phyloP scores from a whole-genome alignment of 495 filamentous ascomycete species.

The Elasticomyces elasticus region DNA sequence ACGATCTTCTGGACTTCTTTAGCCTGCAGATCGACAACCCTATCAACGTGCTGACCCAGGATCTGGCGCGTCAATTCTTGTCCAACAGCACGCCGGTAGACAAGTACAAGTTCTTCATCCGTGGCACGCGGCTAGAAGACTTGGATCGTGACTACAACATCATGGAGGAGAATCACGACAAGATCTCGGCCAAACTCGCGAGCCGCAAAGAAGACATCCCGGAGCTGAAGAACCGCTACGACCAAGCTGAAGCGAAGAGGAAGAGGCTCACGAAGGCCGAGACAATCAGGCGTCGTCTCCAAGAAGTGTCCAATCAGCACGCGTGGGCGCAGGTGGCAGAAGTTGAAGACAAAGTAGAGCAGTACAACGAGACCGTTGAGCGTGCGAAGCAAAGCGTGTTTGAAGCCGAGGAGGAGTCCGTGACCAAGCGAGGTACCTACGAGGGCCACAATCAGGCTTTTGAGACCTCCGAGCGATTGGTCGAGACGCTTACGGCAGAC shows the following conservation, averaged over 20 bases:
- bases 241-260: conserved; percentile 37
- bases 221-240: conserved; percentile 33
- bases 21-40: conserved; percentile 94
- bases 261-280: conserved; percentile 38
- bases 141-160: conserved; percentile 84
- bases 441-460: conserved; percentile 37
- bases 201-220: conserved; percentile 41
- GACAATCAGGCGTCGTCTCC: conserved; percentile 21
- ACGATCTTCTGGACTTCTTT: conserved; percentile 86
- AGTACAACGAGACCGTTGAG: conserved; percentile 35
- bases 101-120: conserved; percentile 95
- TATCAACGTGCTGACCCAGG: conserved; percentile 94
- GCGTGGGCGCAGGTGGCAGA: conserved; percentile 36
- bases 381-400: conserved; percentile 39
- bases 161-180: conserved; percentile 60
- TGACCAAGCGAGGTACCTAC: conserved; percentile 30
- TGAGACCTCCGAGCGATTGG: conserved; percentile 23
- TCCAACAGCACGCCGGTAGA: conserved; percentile 67
- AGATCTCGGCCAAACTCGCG: conserved; percentile 50
- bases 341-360: conserved; percentile 36
- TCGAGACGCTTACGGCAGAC: conserved; percentile 30
- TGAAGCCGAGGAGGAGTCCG: conserved; percentile 33
- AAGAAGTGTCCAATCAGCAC: conserved; percentile 19
- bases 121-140: conserved; percentile 87
- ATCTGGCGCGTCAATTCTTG: conserved; percentile 87